These are phyloP conservation scores for Pythium biforme DNA, from an alignment of 352 stramenopile species.

Conservation along the genomic window DNA sequence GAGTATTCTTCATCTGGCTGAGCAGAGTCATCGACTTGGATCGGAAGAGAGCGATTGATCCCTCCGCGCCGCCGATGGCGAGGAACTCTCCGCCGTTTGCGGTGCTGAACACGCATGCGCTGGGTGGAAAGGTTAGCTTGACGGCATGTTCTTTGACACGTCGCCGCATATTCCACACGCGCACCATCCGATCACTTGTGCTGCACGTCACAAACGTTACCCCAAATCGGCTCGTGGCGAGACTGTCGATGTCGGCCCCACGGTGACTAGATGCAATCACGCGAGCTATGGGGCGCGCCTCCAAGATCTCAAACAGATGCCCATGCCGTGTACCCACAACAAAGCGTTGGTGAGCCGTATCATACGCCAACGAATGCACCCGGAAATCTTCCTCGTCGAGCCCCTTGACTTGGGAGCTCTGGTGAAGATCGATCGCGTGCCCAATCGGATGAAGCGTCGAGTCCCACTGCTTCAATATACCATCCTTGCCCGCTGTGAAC, in stretches of 20 bases:
- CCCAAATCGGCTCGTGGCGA: constrained; percentile 33
- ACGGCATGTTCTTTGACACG: constrained; percentile 29
- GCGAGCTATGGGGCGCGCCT: constrained; percentile 16
- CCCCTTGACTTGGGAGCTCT: constrained; percentile 18
- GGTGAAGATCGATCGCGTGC: constrained; percentile 59
- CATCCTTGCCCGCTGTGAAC: constrained; percentile 77
- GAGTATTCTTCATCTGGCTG: constrained; percentile 64
- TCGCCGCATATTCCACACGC: constrained; percentile 62
- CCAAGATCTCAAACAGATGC: constrained; percentile 17
- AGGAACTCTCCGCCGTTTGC: constrained; percentile 41
- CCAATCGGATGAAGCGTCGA: constrained; percentile 72
- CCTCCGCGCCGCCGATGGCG: constrained; percentile 55
- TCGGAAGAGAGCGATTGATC: constrained; percentile 45
- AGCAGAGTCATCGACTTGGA: constrained; percentile 32
- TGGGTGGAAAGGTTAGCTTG: constrained; percentile 32
- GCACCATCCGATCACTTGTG: constrained; percentile 34
- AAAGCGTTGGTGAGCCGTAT: constrained; percentile 43
- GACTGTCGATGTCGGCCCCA: constrained; percentile 22
- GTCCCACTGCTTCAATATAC: constrained; percentile 80
- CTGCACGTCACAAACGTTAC: constrained; percentile 55
- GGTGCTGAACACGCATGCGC: constrained; percentile 39
- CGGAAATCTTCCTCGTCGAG: constrained; percentile 60
- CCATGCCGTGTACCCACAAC: constrained; percentile 48
- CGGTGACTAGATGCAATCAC: constrained; percentile 56
- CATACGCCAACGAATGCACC: constrained; percentile 69